These are phyloP conservation scores for Penicillium antarcticum DNA, from an alignment of 495 filamentous ascomycete genomes.

Conservation along the genomic window DNA sequence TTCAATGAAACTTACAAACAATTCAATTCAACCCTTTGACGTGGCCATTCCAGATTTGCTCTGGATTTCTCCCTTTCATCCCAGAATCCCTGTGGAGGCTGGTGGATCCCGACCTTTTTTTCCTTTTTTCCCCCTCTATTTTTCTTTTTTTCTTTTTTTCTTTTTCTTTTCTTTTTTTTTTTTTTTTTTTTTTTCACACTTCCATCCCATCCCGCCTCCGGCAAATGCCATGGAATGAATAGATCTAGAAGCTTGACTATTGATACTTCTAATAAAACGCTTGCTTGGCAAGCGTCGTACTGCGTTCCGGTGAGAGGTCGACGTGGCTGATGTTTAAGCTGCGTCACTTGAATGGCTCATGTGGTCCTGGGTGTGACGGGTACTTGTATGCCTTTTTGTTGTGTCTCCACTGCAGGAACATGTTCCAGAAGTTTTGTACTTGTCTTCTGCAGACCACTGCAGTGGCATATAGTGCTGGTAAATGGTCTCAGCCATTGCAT, in stretches of 20 bases:
- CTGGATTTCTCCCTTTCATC: slow-evolving; percentile 3
- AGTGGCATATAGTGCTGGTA: no score
- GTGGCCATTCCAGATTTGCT: not conserved
- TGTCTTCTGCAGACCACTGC: no score
- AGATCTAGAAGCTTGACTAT: not conserved
- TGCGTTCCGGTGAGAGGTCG: not conserved
- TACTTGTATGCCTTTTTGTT: no score
- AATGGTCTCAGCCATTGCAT: not conserved
- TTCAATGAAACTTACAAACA: slow-evolving; percentile 2
- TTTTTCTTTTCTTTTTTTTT: not conserved
- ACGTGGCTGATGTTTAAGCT: slow-evolving; percentile 8
- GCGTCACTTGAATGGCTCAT: slow-evolving; percentile 20
- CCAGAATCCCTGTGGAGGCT: slow-evolving; percentile 1
- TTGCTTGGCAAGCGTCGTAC: no score
- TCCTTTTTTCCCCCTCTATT: not conserved
- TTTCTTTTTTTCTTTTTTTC: not conserved
- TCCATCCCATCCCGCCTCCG: not conserved
- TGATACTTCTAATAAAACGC: no score
- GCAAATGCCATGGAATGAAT: not conserved
- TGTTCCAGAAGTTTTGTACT: no score
- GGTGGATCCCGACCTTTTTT: not conserved
- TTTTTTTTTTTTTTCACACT: not conserved
- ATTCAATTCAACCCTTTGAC: slow-evolving; percentile 4
- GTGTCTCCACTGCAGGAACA: not conserved
- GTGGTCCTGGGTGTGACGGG: not conserved